Conservation (phyloP, 2,329 filamentous ascomycete genomes). For the Metarhizium robertsii region DNA sequence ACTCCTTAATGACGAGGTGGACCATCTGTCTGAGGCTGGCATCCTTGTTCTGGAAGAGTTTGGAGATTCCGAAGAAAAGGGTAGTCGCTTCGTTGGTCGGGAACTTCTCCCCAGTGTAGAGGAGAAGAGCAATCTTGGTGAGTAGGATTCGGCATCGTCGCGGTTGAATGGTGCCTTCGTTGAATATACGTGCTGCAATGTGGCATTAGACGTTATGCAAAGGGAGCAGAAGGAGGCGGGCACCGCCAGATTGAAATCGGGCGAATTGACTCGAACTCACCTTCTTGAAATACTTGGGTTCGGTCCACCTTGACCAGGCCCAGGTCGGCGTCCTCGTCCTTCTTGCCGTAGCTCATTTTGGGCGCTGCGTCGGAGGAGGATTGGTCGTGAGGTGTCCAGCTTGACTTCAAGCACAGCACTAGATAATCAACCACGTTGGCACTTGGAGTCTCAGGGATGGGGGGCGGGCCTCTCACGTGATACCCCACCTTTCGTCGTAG, state of each 20-base stretch:
- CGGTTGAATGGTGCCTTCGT: conserved; percentile 91
- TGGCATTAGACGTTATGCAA: conserved; percentile 2
- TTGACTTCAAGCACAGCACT: conserved; percentile 20
- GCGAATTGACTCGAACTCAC: conserved; percentile 38
- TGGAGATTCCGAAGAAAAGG: conserved; percentile 97
- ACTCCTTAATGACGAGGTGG: conserved; percentile 95
- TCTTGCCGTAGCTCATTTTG: conserved; percentile 95
- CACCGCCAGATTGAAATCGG: conserved; percentile 5
- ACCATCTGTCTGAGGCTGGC: conserved; percentile 97
- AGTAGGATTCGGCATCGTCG: conserved; percentile 95
- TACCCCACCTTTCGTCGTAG: conserved; percentile 9
- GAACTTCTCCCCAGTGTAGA: conserved; percentile 96
- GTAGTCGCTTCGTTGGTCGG: conserved; percentile 95
- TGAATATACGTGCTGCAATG: conserved; percentile 79
- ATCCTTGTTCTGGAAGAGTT: conserved; percentile 99
- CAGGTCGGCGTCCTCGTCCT: conserved; percentile 94
- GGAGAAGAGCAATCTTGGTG: conserved; percentile 91
- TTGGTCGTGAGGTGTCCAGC: conserved; percentile 23
- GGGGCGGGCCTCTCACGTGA: conserved; percentile 23
- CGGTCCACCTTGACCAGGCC: conserved; percentile 95
- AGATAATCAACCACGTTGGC: conserved; percentile 30
- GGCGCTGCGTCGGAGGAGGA: conserved; percentile 26
- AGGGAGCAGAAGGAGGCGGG: background rate
- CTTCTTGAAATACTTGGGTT: conserved; percentile 97
- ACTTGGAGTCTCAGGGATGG: conserved; percentile 23